Conservation (phyloP, 176 grass and related monocot genomes). For the Oropetium thomaeum region DNA sequence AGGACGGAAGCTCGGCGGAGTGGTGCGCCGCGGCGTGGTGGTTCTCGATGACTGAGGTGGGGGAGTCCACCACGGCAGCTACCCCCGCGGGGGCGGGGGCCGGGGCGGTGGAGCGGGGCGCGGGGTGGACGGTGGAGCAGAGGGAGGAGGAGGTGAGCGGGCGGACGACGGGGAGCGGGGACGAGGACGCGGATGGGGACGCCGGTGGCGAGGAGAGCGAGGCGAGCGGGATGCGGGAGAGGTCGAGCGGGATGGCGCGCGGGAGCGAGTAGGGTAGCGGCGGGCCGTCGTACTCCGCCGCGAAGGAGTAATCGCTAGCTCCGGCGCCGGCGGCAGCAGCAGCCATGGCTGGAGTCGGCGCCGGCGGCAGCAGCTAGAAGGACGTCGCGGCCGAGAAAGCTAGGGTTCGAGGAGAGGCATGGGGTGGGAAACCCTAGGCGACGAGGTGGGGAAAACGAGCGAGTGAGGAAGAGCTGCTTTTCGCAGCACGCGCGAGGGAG, state of each 20-base stretch:
- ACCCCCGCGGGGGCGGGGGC: neutral
- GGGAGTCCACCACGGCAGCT: conserved; percentile 36
- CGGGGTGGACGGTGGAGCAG: conserved; percentile 30
- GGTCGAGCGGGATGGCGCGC: conserved; percentile 76
- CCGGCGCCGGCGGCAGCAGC: neutral
- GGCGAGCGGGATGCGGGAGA: conserved; percentile 80
- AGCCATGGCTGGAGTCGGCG: neutral
- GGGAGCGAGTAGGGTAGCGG: conserved; percentile 80
- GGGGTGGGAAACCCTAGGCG: conserved; percentile 53
- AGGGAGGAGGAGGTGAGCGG: conserved; percentile 61
- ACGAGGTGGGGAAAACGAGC: conserved; percentile 15
- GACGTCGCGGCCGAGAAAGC: neutral
- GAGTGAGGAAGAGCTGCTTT: conserved; percentile 14
- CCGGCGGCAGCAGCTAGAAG: neutral
- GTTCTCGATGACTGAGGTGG: conserved; percentile 95
- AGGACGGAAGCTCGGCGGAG: conserved; percentile 69
- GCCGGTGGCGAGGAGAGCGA: conserved; percentile 36
- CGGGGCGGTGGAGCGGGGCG: neutral
- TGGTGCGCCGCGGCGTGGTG: conserved; percentile 57
- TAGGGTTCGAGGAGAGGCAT: conserved; percentile 29
- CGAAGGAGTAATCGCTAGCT: conserved; percentile 71
- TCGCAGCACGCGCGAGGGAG: conserved; percentile 41
- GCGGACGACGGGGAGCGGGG: conserved; percentile 70
- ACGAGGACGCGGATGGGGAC: conserved; percentile 12
- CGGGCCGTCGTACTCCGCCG: conserved; percentile 84